Evolutionary conservation across 495 filamentous ascomycete species (phyloP).

Genomic region (Talaromyces borbonicus): DNA sequence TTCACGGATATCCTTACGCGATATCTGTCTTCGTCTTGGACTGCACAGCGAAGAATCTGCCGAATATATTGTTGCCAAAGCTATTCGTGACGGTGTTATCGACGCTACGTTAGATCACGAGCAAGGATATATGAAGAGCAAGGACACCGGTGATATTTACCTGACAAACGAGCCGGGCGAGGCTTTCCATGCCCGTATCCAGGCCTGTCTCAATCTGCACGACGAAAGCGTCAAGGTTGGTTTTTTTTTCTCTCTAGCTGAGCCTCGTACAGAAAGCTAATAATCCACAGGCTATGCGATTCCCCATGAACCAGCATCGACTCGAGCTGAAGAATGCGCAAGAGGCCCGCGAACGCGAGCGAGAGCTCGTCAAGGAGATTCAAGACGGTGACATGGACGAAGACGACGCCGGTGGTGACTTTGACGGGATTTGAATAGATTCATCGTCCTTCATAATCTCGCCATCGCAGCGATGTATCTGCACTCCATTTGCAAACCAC

Average conservation of each 20-base stretch:
- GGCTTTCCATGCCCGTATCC: conserved; percentile 92
- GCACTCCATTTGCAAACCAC: neutral
- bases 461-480: conserved; percentile 1
- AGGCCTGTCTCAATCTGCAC: conserved; percentile 80
- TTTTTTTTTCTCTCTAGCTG: conserved; percentile 6
- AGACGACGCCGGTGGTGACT: conserved; percentile 92
- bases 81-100: conserved; percentile 94
- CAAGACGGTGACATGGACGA: conserved; percentile 96
- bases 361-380: conserved; percentile 97
- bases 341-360: conserved; percentile 89
- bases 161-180: conserved; percentile 91
- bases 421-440: conserved; percentile 76
- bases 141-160: conserved; percentile 90
- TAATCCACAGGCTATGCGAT: conserved; percentile 75
- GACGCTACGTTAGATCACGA: conserved; percentile 92
- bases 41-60: conserved; percentile 92
- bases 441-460: neutral
- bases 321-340: conserved; percentile 95
- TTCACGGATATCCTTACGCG: conserved; percentile 91
- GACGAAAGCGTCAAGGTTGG: conserved; percentile 96
- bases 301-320: conserved; percentile 99
- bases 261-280: neutral
- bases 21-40: conserved; percentile 90
- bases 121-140: conserved; percentile 96
- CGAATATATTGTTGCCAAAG: conserved; percentile 98